These are phyloP conservation scores for Claviceps maximensis DNA, from an alignment of 2,329 filamentous ascomycete species.

Conservation along the genomic window DNA sequence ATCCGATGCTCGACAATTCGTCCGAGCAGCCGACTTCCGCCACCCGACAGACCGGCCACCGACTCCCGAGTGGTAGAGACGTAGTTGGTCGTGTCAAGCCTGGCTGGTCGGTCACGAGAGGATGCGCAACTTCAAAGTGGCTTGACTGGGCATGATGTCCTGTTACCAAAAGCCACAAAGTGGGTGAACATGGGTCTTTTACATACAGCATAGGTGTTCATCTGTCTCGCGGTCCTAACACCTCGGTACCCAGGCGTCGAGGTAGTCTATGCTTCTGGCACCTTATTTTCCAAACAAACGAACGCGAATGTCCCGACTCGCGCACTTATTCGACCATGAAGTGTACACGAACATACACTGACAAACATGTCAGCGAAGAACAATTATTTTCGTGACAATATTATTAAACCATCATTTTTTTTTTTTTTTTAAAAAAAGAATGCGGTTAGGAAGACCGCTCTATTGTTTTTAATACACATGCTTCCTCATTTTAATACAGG, in stretches of 20 bases:
- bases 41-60: slow-evolving; percentile 6
- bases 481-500: too few relatives aligned
- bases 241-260: too few relatives aligned
- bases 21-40: slow-evolving; percentile 6
- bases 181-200: neutral
- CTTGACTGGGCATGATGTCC: neutral
- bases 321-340: neutral
- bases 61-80: slow-evolving; percentile 2
- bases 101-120: too few relatives aligned
- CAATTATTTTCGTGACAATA: neutral
- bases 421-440: neutral
- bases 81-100: too few relatives aligned
- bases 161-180: neutral
- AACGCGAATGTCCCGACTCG: neutral
- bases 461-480: neutral
- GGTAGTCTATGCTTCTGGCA: neutral
- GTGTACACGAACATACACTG: neutral
- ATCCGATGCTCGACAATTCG: slow-evolving; percentile 1
- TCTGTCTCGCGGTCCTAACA: too few relatives aligned
- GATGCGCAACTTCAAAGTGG: neutral
- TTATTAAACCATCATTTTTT: too few relatives aligned
- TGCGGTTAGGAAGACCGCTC: neutral
- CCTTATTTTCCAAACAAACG: neutral
- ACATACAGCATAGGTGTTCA: too few relatives aligned
- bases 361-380: neutral